Evolutionary conservation across 2,329 filamentous ascomycete genomes (phyloP).

Genomic region (Simplicillium sp.): DNA sequence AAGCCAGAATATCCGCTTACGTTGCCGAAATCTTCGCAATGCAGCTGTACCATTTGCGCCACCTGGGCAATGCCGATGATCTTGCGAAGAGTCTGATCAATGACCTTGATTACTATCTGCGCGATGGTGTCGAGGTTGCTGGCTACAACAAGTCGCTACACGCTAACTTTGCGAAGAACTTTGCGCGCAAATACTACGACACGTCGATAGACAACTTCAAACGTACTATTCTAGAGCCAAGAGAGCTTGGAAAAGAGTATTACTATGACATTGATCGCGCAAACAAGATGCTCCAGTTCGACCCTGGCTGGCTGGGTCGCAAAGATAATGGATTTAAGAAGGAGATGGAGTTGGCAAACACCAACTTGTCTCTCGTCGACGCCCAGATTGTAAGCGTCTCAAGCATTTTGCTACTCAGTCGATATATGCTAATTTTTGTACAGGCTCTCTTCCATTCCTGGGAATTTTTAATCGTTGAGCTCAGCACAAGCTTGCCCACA

Average conservation of each 20-base stretch:
- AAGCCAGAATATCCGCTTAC: slow-evolving; percentile 67
- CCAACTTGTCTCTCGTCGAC: slow-evolving; percentile 85
- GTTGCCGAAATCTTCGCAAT: slow-evolving; percentile 84
- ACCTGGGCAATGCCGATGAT: slow-evolving; percentile 55
- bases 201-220: slow-evolving; percentile 73
- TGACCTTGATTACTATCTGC: slow-evolving; percentile 69
- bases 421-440: too few relatives aligned
- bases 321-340: slow-evolving; percentile 64
- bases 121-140: slow-evolving; percentile 68
- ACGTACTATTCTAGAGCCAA: slow-evolving; percentile 56
- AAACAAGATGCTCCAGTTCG: slow-evolving; percentile 64
- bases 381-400: slow-evolving; percentile 55
- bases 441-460: slow-evolving; percentile 69
- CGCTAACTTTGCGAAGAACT: slow-evolving; percentile 74
- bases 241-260: slow-evolving; percentile 64
- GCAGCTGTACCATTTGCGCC: slow-evolving; percentile 78
- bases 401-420: too few relatives aligned
- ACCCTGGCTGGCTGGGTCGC: slow-evolving; percentile 66
- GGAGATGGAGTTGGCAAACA: slow-evolving; percentile 80
- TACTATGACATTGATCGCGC: slow-evolving; percentile 78
- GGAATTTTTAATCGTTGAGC: slow-evolving; percentile 78
- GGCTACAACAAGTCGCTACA: slow-evolving; percentile 85
- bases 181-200: slow-evolving; percentile 66
- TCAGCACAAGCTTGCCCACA: slow-evolving; percentile 55
- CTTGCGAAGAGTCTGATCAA: slow-evolving; percentile 64